A percentile compares a stretch with the other conserved stretches of the same genome.
Conservation (phyloP, 2,329 filamentous ascomycete genomes). For the Aschersonia sp. region DNA sequence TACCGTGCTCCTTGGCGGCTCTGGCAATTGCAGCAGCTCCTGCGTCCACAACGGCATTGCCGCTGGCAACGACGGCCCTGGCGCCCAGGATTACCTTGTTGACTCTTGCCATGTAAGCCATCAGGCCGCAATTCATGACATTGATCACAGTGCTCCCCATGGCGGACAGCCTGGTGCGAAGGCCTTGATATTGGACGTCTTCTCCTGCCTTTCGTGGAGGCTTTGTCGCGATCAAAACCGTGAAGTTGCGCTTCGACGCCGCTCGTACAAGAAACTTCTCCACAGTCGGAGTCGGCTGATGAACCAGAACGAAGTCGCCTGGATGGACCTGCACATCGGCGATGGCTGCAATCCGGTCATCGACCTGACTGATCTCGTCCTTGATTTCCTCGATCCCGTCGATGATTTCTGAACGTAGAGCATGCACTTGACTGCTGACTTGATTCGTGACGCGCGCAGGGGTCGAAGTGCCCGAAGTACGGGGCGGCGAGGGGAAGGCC, state of each 20-base stretch:
- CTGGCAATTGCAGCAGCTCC: slow-evolving; percentile 75
- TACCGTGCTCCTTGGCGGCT: slow-evolving; percentile 68
- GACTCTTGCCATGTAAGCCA: slow-evolving; percentile 87
- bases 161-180: slow-evolving; percentile 65
- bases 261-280: slow-evolving; percentile 82
- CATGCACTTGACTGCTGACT: slow-evolving; percentile 37
- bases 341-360: slow-evolving; percentile 81
- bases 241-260: slow-evolving; percentile 81
- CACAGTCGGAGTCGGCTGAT: slow-evolving; percentile 73
- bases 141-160: slow-evolving; percentile 72
- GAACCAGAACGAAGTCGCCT: slow-evolving; percentile 81
- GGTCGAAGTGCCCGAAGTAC: slow-evolving; percentile 34
- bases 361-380: slow-evolving; percentile 84
- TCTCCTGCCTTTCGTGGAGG: slow-evolving; percentile 22
- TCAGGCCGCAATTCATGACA: slow-evolving; percentile 72
- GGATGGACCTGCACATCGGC: slow-evolving; percentile 87
- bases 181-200: slow-evolving; percentile 31
- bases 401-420: slow-evolving; percentile 79
- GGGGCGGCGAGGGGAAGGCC: slow-evolving; percentile 27
- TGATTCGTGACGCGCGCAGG: slow-evolving; percentile 23
- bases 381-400: slow-evolving; percentile 92
- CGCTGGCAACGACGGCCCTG: slow-evolving; percentile 76
- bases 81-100: slow-evolving; percentile 91
- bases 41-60: slow-evolving; percentile 68
- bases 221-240: slow-evolving; percentile 68